phyloP scores from a whole-genome alignment of 2,329 filamentous ascomycete genomes.

The Epichloe sylvatica region DNA sequence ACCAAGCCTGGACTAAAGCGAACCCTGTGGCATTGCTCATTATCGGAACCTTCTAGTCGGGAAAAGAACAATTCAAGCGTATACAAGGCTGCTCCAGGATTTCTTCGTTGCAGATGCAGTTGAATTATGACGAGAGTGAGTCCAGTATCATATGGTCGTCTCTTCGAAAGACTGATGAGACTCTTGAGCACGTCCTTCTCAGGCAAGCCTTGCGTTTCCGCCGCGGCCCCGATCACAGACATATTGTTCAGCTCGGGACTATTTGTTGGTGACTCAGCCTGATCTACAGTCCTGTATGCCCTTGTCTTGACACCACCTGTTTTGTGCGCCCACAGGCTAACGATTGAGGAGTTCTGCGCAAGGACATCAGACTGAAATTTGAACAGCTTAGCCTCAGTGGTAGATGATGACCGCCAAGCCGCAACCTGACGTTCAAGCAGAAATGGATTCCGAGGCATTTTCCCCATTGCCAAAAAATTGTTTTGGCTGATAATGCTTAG shows the following conservation, averaged over 20 bases:
- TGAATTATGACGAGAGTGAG: slow-evolving; percentile 69
- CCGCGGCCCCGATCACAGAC: slow-evolving; percentile 53
- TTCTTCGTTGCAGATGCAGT: slow-evolving; percentile 59
- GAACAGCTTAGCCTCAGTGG: slow-evolving; percentile 52
- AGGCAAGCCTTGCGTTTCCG: slow-evolving; percentile 47
- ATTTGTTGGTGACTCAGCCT: slow-evolving; percentile 15
- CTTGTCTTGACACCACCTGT: slow-evolving; percentile 43
- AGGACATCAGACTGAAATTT: slow-evolving; percentile 47
- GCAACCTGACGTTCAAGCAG: slow-evolving; percentile 49
- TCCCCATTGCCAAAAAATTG: slow-evolving; percentile 37
- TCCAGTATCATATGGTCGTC: slow-evolving; percentile 66
- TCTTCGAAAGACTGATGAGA: slow-evolving; percentile 55
- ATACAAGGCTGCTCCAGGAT: slow-evolving; percentile 58
- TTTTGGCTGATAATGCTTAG: slow-evolving; percentile 53
- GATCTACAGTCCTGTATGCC: slow-evolving; percentile 27
- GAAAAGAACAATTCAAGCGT: slow-evolving; percentile 63
- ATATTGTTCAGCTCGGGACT: slow-evolving; percentile 24
- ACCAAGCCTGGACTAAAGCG: slow-evolving; percentile 77
- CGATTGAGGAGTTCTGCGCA: slow-evolving; percentile 47
- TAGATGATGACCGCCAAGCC: slow-evolving; percentile 31
- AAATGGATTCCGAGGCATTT: slow-evolving; percentile 46
- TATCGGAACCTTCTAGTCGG: slow-evolving; percentile 49
- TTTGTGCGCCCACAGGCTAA: slow-evolving; percentile 55
- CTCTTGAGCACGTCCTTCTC: slow-evolving; percentile 56
- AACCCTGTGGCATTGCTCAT: slow-evolving; percentile 46